Percentiles rank a stretch among this genome's conserved stretches.
phyloP scores from a whole-genome alignment of 1,284 basidiomycete genomes.

The Apiotrichum gamsii region DNA sequence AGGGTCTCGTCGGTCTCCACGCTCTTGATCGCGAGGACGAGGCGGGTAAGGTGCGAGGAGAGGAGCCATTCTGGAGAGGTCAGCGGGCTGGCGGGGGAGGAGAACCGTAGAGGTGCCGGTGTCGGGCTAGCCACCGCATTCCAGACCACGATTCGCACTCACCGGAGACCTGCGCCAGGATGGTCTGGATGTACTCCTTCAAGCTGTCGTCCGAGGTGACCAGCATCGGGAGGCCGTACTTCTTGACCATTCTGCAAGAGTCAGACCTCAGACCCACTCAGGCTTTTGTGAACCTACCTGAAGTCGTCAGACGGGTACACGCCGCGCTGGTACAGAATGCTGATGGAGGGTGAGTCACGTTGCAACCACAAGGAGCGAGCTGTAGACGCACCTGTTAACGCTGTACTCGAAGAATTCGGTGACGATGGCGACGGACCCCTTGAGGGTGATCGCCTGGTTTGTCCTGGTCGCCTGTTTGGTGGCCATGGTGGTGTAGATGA shows the following conservation, averaged over 20 bases:
- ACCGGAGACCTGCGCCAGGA: slow-evolving; percentile 86
- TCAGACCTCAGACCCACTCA: neutral
- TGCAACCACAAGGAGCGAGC: no score
- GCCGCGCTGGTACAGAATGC: slow-evolving; percentile 92
- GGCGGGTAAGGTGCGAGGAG: slow-evolving; percentile 77
- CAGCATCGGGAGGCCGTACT: slow-evolving; percentile 93
- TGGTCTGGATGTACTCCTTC: slow-evolving; percentile 86
- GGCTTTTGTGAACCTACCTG: slow-evolving; percentile 25
- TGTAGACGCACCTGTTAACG: slow-evolving; percentile 82
- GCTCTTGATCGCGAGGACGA: slow-evolving; percentile 92
- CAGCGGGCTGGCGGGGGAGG: no score
- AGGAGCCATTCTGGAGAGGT: slow-evolving; percentile 73
- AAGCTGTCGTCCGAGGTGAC: slow-evolving; percentile 88
- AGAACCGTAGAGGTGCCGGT: neutral
- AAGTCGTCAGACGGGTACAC: slow-evolving; percentile 99
- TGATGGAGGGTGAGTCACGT: no score
- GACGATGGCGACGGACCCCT: slow-evolving; percentile 90
- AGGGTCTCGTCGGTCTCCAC: slow-evolving; percentile 86
- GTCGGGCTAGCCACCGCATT: no score
- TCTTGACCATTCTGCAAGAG: slow-evolving; percentile 80
- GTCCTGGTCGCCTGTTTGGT: slow-evolving; percentile 44
- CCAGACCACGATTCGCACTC: no score
- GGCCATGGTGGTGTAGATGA: slow-evolving; percentile 37
- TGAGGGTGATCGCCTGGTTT: slow-evolving; percentile 69
- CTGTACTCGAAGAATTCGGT: slow-evolving; percentile 99